Conservation (phyloP, 257 asterid species). For the Nicotiana sylvestris region DNA sequence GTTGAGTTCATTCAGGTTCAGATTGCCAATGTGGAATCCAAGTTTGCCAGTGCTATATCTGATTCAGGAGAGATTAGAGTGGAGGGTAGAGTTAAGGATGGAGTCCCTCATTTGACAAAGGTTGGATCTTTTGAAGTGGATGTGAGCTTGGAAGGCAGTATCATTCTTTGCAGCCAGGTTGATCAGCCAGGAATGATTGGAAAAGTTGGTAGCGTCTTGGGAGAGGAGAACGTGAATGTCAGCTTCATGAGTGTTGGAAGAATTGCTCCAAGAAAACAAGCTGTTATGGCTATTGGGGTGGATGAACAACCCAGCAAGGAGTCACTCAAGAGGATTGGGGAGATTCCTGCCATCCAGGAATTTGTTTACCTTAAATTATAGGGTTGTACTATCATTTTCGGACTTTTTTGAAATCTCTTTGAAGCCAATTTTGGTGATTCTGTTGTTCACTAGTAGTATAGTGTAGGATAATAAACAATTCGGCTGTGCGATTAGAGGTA, state of each 20-base stretch:
- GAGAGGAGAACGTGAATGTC: slow-evolving; percentile 80
- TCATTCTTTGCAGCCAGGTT: slow-evolving; percentile 85
- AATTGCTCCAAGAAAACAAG: slow-evolving; percentile 80
- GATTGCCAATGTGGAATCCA: slow-evolving; percentile 79
- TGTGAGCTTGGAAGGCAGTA: slow-evolving; percentile 87
- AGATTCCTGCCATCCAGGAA: slow-evolving; percentile 73
- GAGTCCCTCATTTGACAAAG: slow-evolving; percentile 75
- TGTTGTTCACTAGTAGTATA: slow-evolving; percentile 13
- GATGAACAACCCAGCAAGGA: slow-evolving; percentile 85
- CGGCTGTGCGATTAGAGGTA: slow-evolving; percentile 5
- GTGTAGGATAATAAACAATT: slow-evolving; percentile 19
- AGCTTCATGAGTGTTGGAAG: slow-evolving; percentile 95
- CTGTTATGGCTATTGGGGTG: slow-evolving; percentile 93
- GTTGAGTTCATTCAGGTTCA: slow-evolving; percentile 72
- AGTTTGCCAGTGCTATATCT: slow-evolving; percentile 81
- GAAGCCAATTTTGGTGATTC: slow-evolving; percentile 29
- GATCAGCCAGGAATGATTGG: slow-evolving; percentile 99
- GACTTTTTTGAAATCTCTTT: not conserved
- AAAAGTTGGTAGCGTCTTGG: slow-evolving; percentile 76
- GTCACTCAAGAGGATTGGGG: slow-evolving; percentile 77
- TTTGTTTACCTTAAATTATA: slow-evolving; percentile 74
- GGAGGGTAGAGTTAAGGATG: slow-evolving; percentile 87
- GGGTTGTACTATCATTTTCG: not conserved
- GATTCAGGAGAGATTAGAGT: slow-evolving; percentile 72
- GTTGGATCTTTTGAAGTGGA: slow-evolving; percentile 92